phyloP scores from a whole-genome alignment of 257 asterid species.

The Agastache rugosa region DNA sequence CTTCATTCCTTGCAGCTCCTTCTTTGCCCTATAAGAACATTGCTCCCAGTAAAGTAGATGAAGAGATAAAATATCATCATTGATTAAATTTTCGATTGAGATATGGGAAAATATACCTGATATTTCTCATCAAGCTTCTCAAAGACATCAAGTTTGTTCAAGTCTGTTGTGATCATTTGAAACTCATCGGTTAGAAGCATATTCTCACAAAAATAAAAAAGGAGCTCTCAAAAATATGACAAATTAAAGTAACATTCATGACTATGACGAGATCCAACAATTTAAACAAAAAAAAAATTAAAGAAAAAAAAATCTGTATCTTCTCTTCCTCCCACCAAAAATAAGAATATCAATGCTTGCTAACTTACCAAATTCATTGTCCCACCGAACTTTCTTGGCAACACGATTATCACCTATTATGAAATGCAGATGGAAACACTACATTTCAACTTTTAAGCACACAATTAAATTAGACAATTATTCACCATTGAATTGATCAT shows the following conservation, averaged over 20 bases:
- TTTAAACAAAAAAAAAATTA: background rate
- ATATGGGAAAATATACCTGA: constrained; percentile 39
- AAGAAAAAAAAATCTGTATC: no score
- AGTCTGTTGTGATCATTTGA: constrained; percentile 40
- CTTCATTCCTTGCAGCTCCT: constrained; percentile 53
- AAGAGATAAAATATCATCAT: background rate
- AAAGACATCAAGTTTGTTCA: constrained; percentile 53
- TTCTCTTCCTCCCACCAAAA: background rate
- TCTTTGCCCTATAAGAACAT: constrained; percentile 50
- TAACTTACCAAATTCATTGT: constrained; percentile 42
- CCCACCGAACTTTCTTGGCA: constrained; percentile 24
- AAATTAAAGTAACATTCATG: background rate
- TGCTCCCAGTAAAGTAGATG: background rate
- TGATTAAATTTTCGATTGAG: background rate
- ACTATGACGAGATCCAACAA: no score
- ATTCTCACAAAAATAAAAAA: background rate
- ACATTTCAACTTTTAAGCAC: background rate
- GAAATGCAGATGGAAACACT: background rate
- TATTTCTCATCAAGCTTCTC: constrained; percentile 59
- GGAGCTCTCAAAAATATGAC: background rate
- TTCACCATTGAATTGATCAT: background rate
- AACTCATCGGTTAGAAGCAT: background rate
- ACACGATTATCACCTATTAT: constrained; percentile 48
- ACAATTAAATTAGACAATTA: background rate
- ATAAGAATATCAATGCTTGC: constrained; percentile 1